Evolutionary conservation across 2,329 filamentous ascomycete genomes (phyloP).

Genomic region (Thelonectria rubi): DNA sequence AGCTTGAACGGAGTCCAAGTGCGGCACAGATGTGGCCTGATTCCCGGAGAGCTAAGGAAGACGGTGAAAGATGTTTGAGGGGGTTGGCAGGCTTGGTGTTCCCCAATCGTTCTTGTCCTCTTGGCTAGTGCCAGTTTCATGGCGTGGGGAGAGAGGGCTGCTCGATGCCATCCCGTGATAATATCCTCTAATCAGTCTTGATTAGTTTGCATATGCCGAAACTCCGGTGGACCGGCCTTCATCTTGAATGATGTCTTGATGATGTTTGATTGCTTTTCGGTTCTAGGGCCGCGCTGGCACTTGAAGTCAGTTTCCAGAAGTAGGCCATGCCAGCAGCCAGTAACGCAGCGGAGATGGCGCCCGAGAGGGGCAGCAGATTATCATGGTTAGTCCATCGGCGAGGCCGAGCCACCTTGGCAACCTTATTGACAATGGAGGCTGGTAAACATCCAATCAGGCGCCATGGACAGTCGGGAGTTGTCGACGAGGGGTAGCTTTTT

Average conservation of each 20-base stretch:
- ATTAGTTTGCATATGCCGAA: neutral
- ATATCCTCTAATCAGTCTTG: neutral
- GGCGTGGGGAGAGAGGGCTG: slow-evolving; percentile 19
- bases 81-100: slow-evolving; percentile 20
- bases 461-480: slow-evolving; percentile 22
- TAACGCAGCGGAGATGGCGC: slow-evolving; percentile 21
- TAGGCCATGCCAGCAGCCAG: slow-evolving; percentile 31
- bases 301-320: slow-evolving; percentile 32
- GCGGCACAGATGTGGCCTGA: slow-evolving; percentile 26
- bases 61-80: slow-evolving; percentile 18
- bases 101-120: neutral
- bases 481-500: slow-evolving; percentile 24
- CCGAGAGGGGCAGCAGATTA: slow-evolving; percentile 25
- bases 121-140: neutral
- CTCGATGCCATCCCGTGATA: slow-evolving; percentile 1
- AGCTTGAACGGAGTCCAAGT: slow-evolving; percentile 7
- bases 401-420: slow-evolving; percentile 41
- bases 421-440: slow-evolving; percentile 34
- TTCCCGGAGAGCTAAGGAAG: slow-evolving; percentile 13
- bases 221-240: slow-evolving; percentile 10
- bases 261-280: slow-evolving; percentile 18
- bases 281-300: slow-evolving; percentile 14
- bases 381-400: slow-evolving; percentile 38
- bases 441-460: slow-evolving; percentile 29
- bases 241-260: slow-evolving; percentile 21